These are phyloP conservation scores for Daedaleopsis sinensis DNA, from an alignment of 768 basidiomycete genomes.

Conservation along the genomic window DNA sequence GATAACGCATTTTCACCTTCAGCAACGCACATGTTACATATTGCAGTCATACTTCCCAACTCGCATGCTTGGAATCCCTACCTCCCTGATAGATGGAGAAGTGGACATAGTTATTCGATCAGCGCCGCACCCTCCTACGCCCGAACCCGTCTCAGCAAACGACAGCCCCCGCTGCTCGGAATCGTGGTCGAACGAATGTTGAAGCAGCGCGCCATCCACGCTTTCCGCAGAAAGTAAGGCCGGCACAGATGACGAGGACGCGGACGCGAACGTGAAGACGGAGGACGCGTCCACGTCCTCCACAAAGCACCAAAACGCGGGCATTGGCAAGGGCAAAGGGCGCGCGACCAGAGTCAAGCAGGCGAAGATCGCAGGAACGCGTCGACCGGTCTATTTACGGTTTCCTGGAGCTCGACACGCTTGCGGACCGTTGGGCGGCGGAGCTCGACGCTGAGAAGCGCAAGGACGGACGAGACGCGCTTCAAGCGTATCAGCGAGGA, in stretches of 20 bases:
- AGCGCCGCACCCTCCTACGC: slow-evolving; percentile 79
- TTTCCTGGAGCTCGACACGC: too few relatives aligned
- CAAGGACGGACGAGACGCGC: too few relatives aligned
- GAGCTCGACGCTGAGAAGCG: too few relatives aligned
- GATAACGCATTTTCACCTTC: neutral
- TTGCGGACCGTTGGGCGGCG: too few relatives aligned
- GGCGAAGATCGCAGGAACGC: too few relatives aligned
- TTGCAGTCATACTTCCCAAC: slow-evolving; percentile 85
- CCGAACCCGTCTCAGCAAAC: slow-evolving; percentile 94
- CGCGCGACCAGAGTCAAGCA: too few relatives aligned
- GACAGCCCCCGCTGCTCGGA: slow-evolving; percentile 90
- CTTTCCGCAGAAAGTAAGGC: slow-evolving; percentile 75
- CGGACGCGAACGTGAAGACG: slow-evolving; percentile 39
- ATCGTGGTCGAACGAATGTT: slow-evolving; percentile 87
- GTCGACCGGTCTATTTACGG: too few relatives aligned
- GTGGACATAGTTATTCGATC: slow-evolving; percentile 82
- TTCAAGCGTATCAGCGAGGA: too few relatives aligned
- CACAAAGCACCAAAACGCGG: too few relatives aligned
- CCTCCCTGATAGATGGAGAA: slow-evolving; percentile 80
- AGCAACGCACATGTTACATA: neutral
- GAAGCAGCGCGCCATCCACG: slow-evolving; percentile 84
- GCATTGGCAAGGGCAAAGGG: too few relatives aligned
- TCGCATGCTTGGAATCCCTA: slow-evolving; percentile 73
- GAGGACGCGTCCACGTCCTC: slow-evolving; percentile 36
- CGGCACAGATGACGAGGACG: slow-evolving; percentile 40